Base-by-base conservation (phyloP, 192 early-diverging fungal species). In the Gaertneriomyces semiglobifer region DNA sequence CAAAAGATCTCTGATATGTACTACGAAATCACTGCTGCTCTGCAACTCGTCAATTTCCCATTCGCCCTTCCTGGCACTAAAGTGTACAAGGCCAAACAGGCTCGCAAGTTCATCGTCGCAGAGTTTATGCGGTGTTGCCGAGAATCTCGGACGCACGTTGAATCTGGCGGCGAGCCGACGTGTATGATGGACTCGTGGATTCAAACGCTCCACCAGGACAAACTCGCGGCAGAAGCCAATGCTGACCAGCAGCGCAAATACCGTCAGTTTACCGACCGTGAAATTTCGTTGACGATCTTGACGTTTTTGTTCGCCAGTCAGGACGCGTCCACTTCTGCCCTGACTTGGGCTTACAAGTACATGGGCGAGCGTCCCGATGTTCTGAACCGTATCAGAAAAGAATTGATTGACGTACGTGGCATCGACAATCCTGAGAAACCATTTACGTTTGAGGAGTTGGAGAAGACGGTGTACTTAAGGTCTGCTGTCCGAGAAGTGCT, bases 41-140 rank as follows among this genome's bases (percentile, higher is more conserved):
- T 78, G 19, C 73, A 78, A 48, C 61, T 78, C 14, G 77, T 78
- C 51, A 78, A 78, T 59, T 78, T 78, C 61, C 77, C 77, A 45
- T 60, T 70, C 12, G 69, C 77, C 43, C 56, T 78, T 16, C 77
- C 77, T 2, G 74, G 74, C 51, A 78, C 77, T 64, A 78, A 78
- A 50, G 77, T 78, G 5, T 78, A 71, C 53, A 66, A 75, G 60
- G 77, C 77, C 42, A 73, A 72, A 16, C 68, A 68, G 5, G 69
- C 77, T 19, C 69, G 77, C 19, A 67, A 78, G 51, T 78, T 72
- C 57, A 78, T 78, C 53, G 77, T 78, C 33, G 53, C 70, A 33
- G 65, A 73, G 16, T 78, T 78, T 18, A 50, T 50, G 48, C 48
- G 48, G 18, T 50, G 48, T 18, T 50, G 48, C 48, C 12, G 18